These are phyloP conservation scores for Chaetothyriales sp. DNA, from an alignment of 2,329 filamentous ascomycete genomes.

Conservation along the genomic window DNA sequence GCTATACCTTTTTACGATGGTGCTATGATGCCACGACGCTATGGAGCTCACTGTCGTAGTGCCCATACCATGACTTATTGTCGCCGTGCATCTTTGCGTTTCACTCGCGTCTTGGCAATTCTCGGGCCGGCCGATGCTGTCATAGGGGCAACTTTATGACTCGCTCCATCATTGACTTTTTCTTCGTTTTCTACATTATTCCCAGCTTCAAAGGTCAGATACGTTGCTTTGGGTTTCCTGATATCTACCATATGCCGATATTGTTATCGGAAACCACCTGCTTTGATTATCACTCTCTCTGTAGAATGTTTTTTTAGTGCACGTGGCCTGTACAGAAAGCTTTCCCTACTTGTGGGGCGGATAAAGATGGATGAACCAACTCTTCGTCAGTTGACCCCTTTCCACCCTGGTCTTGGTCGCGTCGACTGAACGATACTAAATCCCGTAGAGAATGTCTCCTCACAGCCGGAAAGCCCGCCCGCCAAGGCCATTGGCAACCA, in stretches of 20 bases:
- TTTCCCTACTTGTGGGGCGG: not conserved
- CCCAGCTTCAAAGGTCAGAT: no score
- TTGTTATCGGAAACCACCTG: not conserved
- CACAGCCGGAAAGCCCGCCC: conserved; percentile 86
- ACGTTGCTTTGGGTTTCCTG: not conserved
- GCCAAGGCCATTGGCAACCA: conserved; percentile 76
- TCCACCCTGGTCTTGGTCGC: not conserved
- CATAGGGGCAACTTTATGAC: not conserved
- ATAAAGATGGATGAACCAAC: conserved; percentile 13
- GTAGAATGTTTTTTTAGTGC: not conserved
- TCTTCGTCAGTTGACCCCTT: not conserved
- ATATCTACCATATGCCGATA: not conserved
- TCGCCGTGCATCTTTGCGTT: not conserved
- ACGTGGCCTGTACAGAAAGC: not conserved
- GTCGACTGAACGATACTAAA: conserved; percentile 30
- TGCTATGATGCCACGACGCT: not conserved
- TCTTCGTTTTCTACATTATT: not conserved
- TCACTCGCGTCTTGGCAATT: not conserved
- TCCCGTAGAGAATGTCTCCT: conserved; percentile 40
- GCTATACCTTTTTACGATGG: not conserved
- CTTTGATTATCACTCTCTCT: not conserved
- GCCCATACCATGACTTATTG: no score
- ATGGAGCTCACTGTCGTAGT: not conserved
- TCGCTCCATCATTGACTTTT: not conserved
- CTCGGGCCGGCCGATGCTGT: not conserved